Evolutionary conservation across 495 filamentous ascomycete genomes (phyloP).

Genomic region (Penicillium paxilli): DNA sequence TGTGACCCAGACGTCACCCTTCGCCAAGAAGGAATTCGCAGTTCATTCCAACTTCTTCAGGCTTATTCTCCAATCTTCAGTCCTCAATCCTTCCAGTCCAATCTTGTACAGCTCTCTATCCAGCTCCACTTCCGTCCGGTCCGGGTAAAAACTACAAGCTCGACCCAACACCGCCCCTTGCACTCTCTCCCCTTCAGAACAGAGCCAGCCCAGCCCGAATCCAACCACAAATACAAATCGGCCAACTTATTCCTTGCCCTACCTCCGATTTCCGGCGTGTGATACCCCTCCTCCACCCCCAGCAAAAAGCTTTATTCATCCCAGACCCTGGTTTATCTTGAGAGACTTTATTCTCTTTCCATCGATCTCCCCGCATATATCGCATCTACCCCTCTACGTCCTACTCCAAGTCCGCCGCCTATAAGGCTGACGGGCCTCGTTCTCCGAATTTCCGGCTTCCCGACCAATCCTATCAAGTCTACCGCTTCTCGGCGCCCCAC

Average conservation of each 20-base stretch:
- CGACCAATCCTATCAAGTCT: constrained; percentile 29
- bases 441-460: constrained; percentile 12
- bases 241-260: background rate
- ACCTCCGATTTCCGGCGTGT: background rate
- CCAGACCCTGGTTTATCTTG: no score
- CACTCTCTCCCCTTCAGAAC: background rate
- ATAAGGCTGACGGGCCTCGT: constrained; percentile 23
- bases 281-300: background rate
- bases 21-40: background rate
- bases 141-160: background rate
- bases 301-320: no score
- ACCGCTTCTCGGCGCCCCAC: constrained; percentile 16
- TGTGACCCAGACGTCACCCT: background rate
- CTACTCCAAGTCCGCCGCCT: background rate
- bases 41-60: background rate
- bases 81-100: background rate
- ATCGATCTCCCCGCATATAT: no score
- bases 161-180: background rate
- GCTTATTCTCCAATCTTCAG: background rate
- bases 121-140: no score
- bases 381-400: background rate
- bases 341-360: no score
- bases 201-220: background rate
- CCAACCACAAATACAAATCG: background rate
- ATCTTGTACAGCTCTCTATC: background rate